phyloP scores from a whole-genome alignment of 148 eudicot genomes.

The Chenopodium suecicum region DNA sequence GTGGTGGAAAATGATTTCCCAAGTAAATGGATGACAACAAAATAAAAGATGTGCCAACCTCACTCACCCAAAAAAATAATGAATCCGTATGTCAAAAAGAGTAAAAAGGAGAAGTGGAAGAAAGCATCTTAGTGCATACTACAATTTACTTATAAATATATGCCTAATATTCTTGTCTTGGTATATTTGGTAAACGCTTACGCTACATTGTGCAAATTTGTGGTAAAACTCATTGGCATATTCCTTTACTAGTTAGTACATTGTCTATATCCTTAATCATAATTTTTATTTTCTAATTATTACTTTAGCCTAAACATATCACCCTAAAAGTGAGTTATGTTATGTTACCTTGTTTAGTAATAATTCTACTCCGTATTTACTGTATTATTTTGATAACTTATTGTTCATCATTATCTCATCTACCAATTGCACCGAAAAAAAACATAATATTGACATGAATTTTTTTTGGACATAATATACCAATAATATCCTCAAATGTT shows the following conservation, averaged over 20 bases:
- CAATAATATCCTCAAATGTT: too few species aligned
- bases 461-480: too few species aligned
- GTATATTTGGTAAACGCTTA: conserved; percentile 8
- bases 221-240: conserved; percentile 11
- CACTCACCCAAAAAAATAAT: background rate
- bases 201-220: conserved; percentile 11
- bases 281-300: background rate
- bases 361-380: too few species aligned
- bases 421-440: too few species aligned
- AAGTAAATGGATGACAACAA: conserved; percentile 3
- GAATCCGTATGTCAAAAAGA: background rate
- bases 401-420: too few species aligned
- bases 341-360: too few species aligned
- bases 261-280: background rate
- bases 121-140: conserved; percentile 9
- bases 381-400: too few species aligned
- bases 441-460: too few species aligned
- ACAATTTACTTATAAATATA: background rate
- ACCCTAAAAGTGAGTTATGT: background rate
- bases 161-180: conserved; percentile 22
- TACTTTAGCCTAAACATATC: background rate
- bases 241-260: conserved; percentile 2
- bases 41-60: background rate
- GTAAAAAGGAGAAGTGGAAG: background rate
- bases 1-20: background rate